A percentile compares a stretch with the other conserved stretches of the same genome.
Conservation (phyloP, 179 eudicot species). For the Sideroxylon spinosum region DNA sequence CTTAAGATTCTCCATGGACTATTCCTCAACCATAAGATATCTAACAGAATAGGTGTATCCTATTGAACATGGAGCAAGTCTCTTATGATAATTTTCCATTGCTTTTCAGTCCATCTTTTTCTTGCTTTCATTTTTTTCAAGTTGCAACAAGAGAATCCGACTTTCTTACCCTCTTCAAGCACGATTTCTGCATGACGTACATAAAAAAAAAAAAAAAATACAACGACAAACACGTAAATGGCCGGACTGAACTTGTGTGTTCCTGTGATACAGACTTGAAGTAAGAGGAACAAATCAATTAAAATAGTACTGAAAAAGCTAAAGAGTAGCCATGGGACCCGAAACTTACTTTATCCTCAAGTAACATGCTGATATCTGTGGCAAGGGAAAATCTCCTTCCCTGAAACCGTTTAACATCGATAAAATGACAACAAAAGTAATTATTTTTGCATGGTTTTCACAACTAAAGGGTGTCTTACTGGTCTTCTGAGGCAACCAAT, state of each 20-base stretch:
- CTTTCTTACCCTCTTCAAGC: background rate
- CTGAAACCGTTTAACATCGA: constrained; percentile 32
- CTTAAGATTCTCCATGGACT: no score
- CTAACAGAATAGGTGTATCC: background rate
- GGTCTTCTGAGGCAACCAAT: constrained; percentile 61
- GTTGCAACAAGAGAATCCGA: background rate
- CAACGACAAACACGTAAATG: background rate
- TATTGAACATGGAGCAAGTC: background rate
- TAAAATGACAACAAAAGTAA: background rate
- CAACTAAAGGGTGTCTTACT: constrained; percentile 38
- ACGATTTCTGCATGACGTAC: background rate
- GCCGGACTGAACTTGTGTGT: background rate
- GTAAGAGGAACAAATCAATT: background rate
- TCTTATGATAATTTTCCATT: background rate
- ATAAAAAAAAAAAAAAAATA: no score
- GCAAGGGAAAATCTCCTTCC: constrained; percentile 60
- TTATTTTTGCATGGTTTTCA: background rate
- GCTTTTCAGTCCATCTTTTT: background rate
- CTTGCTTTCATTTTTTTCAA: background rate
- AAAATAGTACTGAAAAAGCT: background rate
- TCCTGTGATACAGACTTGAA: constrained; percentile 4
- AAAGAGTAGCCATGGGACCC: background rate
- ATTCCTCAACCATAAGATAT: no score
- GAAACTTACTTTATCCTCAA: constrained; percentile 73
- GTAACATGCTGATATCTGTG: constrained; percentile 62